Evolutionary conservation across 2,329 filamentous ascomycete genomes (phyloP).

Genomic region (Ophiognomonia clavigignenti-juglandacearum): DNA sequence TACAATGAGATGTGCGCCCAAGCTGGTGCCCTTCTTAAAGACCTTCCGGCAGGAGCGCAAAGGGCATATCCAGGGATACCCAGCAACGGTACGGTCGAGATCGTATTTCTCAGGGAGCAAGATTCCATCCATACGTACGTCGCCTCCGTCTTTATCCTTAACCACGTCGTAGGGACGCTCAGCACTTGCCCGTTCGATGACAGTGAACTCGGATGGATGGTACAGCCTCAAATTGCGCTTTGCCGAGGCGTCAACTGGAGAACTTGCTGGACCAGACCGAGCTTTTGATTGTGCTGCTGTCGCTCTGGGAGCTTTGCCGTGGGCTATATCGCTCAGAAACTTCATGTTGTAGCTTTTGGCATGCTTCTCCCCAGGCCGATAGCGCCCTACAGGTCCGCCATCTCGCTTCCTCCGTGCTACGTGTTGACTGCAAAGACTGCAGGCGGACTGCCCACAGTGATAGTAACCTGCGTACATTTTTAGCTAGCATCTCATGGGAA

Average conservation of each 20-base stretch:
- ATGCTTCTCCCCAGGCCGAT: background rate
- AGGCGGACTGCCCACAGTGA: slow-evolving; percentile 11
- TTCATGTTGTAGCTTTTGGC: slow-evolving; percentile 9
- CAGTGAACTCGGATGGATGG: slow-evolving; percentile 5
- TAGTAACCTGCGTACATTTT: slow-evolving; percentile 5
- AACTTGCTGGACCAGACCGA: background rate
- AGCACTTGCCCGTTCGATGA: slow-evolving; percentile 7
- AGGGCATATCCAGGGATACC: slow-evolving; percentile 21
- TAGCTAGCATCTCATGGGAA: background rate
- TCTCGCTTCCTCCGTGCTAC: background rate
- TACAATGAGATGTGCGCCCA: slow-evolving; percentile 20
- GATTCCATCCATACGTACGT: slow-evolving; percentile 10
- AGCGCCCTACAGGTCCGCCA: no score
- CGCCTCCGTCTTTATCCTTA: slow-evolving; percentile 11
- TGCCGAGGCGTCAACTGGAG: background rate
- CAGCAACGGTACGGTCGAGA: slow-evolving; percentile 16
- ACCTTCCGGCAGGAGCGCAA: slow-evolving; percentile 18
- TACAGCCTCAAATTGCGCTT: background rate
- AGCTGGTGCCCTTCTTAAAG: slow-evolving; percentile 7
- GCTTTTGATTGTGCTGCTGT: background rate
- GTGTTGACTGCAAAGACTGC: slow-evolving; percentile 2
- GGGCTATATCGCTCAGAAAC: slow-evolving; percentile 7
- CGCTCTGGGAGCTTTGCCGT: background rate
- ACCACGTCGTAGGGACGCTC: slow-evolving; percentile 11
- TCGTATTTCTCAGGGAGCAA: slow-evolving; percentile 21